Base-by-base conservation (phyloP, 1,284 basidiomycete genomes). In the Pseudozyma sp. region DNA sequence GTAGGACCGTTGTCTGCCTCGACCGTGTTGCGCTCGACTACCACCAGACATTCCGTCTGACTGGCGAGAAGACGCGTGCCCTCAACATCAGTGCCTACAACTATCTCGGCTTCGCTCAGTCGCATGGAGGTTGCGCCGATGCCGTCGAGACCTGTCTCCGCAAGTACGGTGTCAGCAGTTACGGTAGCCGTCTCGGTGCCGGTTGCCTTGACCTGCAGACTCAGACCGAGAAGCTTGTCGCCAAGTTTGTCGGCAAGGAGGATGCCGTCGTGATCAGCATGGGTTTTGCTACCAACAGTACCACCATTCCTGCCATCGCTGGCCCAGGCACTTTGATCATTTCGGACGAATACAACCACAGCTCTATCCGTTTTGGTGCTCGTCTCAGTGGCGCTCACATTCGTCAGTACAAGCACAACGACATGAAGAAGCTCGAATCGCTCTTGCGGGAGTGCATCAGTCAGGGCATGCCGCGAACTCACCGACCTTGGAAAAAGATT, bases 41-140 rank as follows among this genome's bases (percentile, higher is more conserved):
- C 87, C 93, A 94, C 87, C 88, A 89, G 81, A 92, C 91, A 8
- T 92, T 94, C 77, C 86, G 90, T 45, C 88, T 92, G 76, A 92
- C 93, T 1, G 96, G 95, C 70, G 90, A 89, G 44, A 95, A 94
- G 1, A 86, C 86, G 13, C 93, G 95, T 61, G 92, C 91, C 0
- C 91, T 99, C 80, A 99, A 99, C 86, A 92, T 98, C 78, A 96
- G 94, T 10, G 97, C 95, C 6, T 99, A 99, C 89, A 99, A 99
- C 87, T 99, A 99, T 85, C 93, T 99, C 79, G 96, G 97, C 6
- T 99, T 99, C 83, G 96, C 96, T 1, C 94, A 97, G 85, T 93
- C 92, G 31, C 90, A 90, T 14, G 96, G 97, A 34, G 93, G 92
- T 11, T 97, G 95, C 82, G 93, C 96, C 2, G 95, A 98, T 82